These are phyloP conservation scores for Gracilaria gracilis DNA, from an alignment of 23 red algal species.

Conservation along the genomic window DNA sequence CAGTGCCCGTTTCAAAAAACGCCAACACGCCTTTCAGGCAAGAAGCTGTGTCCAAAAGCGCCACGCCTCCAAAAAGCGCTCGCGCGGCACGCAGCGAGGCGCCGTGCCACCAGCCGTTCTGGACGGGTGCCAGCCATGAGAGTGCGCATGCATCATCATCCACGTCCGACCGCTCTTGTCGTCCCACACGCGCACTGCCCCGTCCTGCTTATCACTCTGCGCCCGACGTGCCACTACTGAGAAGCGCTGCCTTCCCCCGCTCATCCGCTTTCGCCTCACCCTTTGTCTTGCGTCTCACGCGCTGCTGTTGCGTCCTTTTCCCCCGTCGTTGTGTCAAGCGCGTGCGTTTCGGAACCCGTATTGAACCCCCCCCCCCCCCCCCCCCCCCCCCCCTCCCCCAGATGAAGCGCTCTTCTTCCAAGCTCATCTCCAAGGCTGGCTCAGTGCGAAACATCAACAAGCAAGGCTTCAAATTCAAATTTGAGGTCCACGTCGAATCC, in stretches of 20 bases:
- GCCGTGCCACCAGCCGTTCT: neutral
- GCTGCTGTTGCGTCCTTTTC: neutral
- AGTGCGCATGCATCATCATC: conserved; percentile 26
- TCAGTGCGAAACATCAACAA: conserved; percentile 79
- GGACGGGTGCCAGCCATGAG: conserved; percentile 43
- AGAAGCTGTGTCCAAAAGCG: neutral
- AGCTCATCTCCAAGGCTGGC: conserved; percentile 80
- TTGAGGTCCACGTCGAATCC: conserved; percentile 65
- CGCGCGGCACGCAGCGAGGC: neutral
- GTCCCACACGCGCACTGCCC: neutral
- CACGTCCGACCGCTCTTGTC: conserved; percentile 19
- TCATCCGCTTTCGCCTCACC: neutral
- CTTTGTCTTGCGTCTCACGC: neutral
- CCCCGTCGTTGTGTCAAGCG: neutral
- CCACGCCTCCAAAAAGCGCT: conserved; percentile 5
- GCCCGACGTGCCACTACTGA: neutral
- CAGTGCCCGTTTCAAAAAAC: conserved; percentile 7
- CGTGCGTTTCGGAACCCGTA: neutral
- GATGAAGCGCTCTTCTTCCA: conserved; percentile 81
- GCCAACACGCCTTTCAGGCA: neutral
- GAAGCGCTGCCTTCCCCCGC: neutral
- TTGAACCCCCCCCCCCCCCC: too few species aligned
- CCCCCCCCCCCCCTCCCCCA: neutral
- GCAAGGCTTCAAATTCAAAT: conserved; percentile 61
- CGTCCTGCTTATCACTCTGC: neutral